phyloP scores from a whole-genome alignment of 2,329 filamentous ascomycete genomes.

The Paecilomyces niveus region DNA sequence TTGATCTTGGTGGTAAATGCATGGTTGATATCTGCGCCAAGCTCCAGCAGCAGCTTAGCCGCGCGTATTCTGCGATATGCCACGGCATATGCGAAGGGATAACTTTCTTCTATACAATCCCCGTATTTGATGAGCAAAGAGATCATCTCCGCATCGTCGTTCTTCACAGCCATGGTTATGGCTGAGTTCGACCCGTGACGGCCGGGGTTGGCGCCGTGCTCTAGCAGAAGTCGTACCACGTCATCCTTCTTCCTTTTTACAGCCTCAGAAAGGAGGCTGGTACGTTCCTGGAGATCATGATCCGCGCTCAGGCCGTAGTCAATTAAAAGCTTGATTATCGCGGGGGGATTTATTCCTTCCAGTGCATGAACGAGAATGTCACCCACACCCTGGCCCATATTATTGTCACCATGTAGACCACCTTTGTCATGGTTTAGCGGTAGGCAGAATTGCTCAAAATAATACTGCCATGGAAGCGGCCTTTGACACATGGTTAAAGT shows the following conservation, averaged over 20 bases:
- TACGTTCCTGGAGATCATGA: background rate
- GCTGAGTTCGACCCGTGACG: background rate
- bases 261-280: background rate
- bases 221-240: background rate
- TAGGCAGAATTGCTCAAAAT: background rate
- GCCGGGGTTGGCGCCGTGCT: background rate
- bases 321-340: background rate
- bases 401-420: background rate
- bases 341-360: background rate
- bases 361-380: background rate
- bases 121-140: background rate
- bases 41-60: background rate
- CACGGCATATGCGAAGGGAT: background rate
- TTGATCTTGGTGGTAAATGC: background rate
- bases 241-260: background rate
- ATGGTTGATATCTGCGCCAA: background rate
- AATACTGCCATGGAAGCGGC: background rate
- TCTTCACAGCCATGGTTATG: background rate
- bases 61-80: background rate
- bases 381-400: background rate
- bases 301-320: background rate
- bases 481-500: background rate
- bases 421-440: background rate
- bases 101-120: background rate
- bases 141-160: background rate